Evolutionary conservation across 768 basidiomycete species (phyloP), one percentile per base, ranked within the genome.

Genomic region (Boletales sp.): DNA sequence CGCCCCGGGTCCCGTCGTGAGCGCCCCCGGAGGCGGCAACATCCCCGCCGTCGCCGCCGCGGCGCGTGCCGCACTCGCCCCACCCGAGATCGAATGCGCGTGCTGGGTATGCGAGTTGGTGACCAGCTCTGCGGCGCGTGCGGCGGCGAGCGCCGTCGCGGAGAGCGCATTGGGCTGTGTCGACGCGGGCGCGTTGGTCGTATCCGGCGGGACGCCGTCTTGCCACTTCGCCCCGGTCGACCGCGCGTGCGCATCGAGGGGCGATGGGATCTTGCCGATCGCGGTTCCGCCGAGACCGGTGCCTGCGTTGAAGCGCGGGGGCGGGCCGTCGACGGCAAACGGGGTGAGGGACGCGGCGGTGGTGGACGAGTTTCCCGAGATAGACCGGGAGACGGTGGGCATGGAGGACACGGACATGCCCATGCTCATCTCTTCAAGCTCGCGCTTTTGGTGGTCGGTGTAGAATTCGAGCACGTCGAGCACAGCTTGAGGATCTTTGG

Each of bases 401-500:
- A 64, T 28, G 25, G 25, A 28, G 25, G 25, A 28, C 25, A 28
- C 25, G 25, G 25, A 28, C 25, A 28, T 61, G n/a, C 52, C 59
- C 59, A 70, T 72, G 4, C 72, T 65, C 63, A 78, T 71, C 38
- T 84, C 82, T 60, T 94, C 91, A 61, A 86, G 70, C 66, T 95
- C 92, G n/a, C 92, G 88, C 66, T 94, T 95, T 74, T 95, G 92
- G 60, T 92, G 90, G 67, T 95, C 93, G 12, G 94, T 97, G 69
- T 97, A 99, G 73, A 98, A 99, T 64, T 98, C 94, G 54, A 99
- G 84, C 1, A 96, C 95, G 54, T 97, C 95, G 15, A 98, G 79
- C 13, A 99, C 95, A 2, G 95, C 95, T 62, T 98, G 95, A 0
- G 95, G 95, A 63, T 99, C 89, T 65, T 89, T 90, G 5, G 90